Percentiles rank a stretch among this genome's conserved stretches.
Evolutionary conservation across 495 filamentous ascomycete species (phyloP).

Genomic region (Penicillium alfredii): DNA sequence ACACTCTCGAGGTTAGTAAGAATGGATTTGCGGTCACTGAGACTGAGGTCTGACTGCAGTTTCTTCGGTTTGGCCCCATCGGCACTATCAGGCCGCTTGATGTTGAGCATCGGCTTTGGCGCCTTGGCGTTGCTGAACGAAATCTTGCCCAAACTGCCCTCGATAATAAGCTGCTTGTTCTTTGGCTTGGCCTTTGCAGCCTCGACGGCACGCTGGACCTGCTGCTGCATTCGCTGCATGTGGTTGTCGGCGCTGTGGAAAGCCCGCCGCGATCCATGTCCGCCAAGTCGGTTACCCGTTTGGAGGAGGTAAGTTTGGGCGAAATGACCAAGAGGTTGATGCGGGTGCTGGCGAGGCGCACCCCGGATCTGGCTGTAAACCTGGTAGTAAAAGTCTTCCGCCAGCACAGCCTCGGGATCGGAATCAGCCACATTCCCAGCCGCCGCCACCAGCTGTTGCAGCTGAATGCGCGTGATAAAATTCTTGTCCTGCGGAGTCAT

Average conservation of each 20-base stretch:
- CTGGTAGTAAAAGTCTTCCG: constrained; percentile 98
- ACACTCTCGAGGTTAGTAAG: constrained; percentile 80
- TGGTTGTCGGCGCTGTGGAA: constrained; percentile 83
- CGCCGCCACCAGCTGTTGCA: constrained; percentile 90
- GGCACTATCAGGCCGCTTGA: constrained; percentile 80
- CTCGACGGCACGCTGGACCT: constrained; percentile 94
- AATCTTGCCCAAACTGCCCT: constrained; percentile 97
- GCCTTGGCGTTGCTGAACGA: constrained; percentile 98
- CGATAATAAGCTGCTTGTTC: constrained; percentile 95
- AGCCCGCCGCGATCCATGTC: constrained; percentile 56
- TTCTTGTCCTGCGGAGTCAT: constrained; percentile 99
- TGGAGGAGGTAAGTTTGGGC: constrained; percentile 97
- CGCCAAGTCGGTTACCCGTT: constrained; percentile 72
- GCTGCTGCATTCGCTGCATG: constrained; percentile 98
- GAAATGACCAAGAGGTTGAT: constrained; percentile 89
- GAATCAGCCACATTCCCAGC: constrained; percentile 79
- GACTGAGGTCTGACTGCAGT: constrained; percentile 42
- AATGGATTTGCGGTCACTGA: constrained; percentile 72
- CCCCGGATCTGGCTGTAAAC: constrained; percentile 91
- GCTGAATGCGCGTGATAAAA: constrained; percentile 94
- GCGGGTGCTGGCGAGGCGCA: constrained; percentile 76
- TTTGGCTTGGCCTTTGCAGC: constrained; percentile 96
- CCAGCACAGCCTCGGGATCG: constrained; percentile 68
- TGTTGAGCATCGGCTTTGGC: constrained; percentile 86
- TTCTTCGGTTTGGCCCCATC: constrained; percentile 44